A percentile compares a stretch with the other conserved stretches of the same genome.
These are phyloP conservation scores for Osmozyma mogii DNA, from an alignment of 805 yeast species.

Conservation along the genomic window DNA sequence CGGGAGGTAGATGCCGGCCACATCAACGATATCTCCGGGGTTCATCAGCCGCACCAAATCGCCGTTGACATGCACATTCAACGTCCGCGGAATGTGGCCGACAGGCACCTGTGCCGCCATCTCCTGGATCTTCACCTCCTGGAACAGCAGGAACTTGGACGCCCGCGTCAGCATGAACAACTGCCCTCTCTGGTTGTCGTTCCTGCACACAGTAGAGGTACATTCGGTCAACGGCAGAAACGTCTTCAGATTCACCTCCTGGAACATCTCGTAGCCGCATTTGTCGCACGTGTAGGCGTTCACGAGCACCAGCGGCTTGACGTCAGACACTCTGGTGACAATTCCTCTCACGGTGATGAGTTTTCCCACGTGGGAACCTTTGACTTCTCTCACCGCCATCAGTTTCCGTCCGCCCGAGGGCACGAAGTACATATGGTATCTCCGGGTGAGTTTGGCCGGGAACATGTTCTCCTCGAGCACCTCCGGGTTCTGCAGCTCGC, in stretches of 20 bases:
- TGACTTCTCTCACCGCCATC: conserved; percentile 82
- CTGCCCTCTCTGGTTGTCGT: conserved; percentile 80
- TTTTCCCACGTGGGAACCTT: conserved; percentile 77
- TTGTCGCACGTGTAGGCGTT: conserved; percentile 96
- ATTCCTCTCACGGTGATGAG: conserved; percentile 89
- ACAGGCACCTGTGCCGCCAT: conserved; percentile 94
- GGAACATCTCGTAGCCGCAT: conserved; percentile 95
- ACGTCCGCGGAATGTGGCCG: conserved; percentile 90
- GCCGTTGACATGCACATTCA: conserved; percentile 86
- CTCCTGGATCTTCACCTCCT: conserved; percentile 92
- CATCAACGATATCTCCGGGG: conserved; percentile 94
- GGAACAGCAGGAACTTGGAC: conserved; percentile 90
- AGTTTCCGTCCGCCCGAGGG: conserved; percentile 58
- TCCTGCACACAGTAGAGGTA: conserved; percentile 68
- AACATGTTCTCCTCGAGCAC: conserved; percentile 44
- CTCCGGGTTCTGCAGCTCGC: conserved; percentile 5
- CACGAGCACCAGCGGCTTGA: conserved; percentile 84
- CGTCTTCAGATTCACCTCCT: conserved; percentile 78
- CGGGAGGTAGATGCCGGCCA: conserved; percentile 88
- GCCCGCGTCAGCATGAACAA: conserved; percentile 91
- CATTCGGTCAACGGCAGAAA: conserved; percentile 88
- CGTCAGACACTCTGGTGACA: conserved; percentile 92
- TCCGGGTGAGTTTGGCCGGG: conserved; percentile 79
- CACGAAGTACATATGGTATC: conserved; percentile 80
- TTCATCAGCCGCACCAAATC: conserved; percentile 76